A percentile compares a stretch with the other conserved stretches of the same genome.
Conservation (phyloP, 2,329 filamentous ascomycete species). For the Volutella citrinella region DNA sequence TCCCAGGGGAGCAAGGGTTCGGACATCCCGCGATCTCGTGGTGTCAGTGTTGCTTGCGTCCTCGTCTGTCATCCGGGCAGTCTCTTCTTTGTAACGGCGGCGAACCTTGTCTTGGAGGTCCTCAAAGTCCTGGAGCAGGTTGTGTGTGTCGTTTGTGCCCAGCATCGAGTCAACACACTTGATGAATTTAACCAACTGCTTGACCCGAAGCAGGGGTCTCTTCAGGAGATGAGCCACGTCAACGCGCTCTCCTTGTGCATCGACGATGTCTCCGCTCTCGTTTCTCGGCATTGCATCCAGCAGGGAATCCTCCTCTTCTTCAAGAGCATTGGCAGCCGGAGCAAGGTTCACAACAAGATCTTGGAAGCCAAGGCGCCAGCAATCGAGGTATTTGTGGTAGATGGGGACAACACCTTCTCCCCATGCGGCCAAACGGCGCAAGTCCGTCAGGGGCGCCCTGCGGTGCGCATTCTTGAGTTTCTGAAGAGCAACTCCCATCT, state of each 20-base stretch:
- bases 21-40: conserved; percentile 73
- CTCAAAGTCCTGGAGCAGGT: conserved; percentile 56
- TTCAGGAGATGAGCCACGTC: conserved; percentile 94
- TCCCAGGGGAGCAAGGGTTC: conserved; percentile 69
- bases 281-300: conserved; percentile 59
- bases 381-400: conserved; percentile 81
- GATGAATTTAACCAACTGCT: conserved; percentile 81
- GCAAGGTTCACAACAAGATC: conserved; percentile 92
- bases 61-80: conserved; percentile 76
- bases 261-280: conserved; percentile 63
- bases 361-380: conserved; percentile 91
- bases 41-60: conserved; percentile 82
- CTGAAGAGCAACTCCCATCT: conserved; percentile 90
- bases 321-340: conserved; percentile 52
- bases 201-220: conserved; percentile 80
- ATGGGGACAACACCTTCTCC: conserved; percentile 72
- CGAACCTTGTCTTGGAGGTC: conserved; percentile 73
- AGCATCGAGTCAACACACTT: conserved; percentile 61
- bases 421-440: conserved; percentile 75
- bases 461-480: conserved; percentile 78
- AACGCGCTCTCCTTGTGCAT: conserved; percentile 80
- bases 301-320: conserved; percentile 59
- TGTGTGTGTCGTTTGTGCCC: conserved; percentile 44
- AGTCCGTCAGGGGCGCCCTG: conserved; percentile 71
- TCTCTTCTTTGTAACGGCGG: conserved; percentile 59